Conservation (phyloP, 768 basidiomycete genomes). For the Boletus speciosus region DNA sequence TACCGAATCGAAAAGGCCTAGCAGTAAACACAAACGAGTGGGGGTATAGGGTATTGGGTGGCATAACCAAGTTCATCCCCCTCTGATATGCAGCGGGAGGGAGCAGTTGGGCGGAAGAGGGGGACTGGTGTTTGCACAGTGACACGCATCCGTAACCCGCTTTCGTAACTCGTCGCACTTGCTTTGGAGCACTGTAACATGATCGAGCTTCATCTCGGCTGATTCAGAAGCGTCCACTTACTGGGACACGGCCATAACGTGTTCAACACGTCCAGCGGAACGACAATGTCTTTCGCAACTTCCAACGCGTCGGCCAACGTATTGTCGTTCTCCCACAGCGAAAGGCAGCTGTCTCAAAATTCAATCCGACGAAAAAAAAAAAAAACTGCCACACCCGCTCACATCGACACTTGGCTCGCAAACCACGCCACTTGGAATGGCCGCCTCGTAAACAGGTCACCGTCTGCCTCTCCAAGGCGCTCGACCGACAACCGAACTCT, state of each 20-base stretch:
- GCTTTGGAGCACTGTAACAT: conserved; percentile 41
- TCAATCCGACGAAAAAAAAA: neutral
- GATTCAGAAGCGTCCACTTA: conserved; percentile 26
- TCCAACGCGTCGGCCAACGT: conserved; percentile 56
- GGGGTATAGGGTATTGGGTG: conserved; percentile 21
- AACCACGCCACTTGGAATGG: conserved; percentile 76
- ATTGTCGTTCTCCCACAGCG: conserved; percentile 63
- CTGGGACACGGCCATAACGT: conserved; percentile 63
- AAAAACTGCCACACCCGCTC: conserved; percentile 17
- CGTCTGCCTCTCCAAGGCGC: conserved; percentile 47
- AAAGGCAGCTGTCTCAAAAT: conserved; percentile 47
- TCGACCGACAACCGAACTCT: conserved; percentile 54
- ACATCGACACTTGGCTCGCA: conserved; percentile 63
- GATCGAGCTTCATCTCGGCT: conserved; percentile 8
- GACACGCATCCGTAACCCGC: conserved; percentile 48
- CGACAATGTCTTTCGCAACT: conserved; percentile 61
- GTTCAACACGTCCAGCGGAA: conserved; percentile 64
- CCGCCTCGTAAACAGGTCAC: conserved; percentile 57
- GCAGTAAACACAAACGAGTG: conserved; percentile 24
- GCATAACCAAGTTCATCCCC: conserved; percentile 19
- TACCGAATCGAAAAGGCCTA: conserved; percentile 24
- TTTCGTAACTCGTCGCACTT: conserved; percentile 49
- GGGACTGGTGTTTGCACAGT: conserved; percentile 37
- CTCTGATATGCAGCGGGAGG: conserved; percentile 34
- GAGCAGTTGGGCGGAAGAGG: conserved; percentile 40